Percentiles rank a stretch among this genome's conserved stretches.
Evolutionary conservation across 306 rosid genomes (phyloP).

Genomic region (Vigna unguiculata): DNA sequence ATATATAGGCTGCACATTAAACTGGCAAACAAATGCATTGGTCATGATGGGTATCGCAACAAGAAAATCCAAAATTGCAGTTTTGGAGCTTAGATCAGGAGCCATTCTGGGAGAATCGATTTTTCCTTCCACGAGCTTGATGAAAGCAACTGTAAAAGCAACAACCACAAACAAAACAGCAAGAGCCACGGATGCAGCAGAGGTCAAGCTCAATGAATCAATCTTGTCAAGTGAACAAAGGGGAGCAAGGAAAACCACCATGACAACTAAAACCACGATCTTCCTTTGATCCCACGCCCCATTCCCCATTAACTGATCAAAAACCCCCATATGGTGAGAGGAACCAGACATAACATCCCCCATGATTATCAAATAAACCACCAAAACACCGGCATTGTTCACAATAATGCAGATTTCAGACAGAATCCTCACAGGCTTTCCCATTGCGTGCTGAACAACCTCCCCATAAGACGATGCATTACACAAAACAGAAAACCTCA

Average conservation of each 20-base stretch:
- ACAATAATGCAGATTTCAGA: slow-evolving; percentile 81
- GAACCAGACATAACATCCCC: slow-evolving; percentile 99
- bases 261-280: slow-evolving; percentile 68
- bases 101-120: slow-evolving; percentile 72
- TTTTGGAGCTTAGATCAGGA: slow-evolving; percentile 82
- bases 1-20: slow-evolving; percentile 87
- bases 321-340: slow-evolving; percentile 79
- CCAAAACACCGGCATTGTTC: slow-evolving; percentile 86
- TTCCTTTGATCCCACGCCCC: slow-evolving; percentile 96
- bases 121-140: slow-evolving; percentile 77
- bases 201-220: slow-evolving; percentile 93
- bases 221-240: slow-evolving; percentile 92
- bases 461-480: slow-evolving; percentile 88
- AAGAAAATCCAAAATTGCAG: slow-evolving; percentile 84
- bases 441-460: slow-evolving; percentile 84
- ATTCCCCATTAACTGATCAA: slow-evolving; percentile 85
- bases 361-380: slow-evolving; percentile 93
- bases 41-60: slow-evolving; percentile 96
- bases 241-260: slow-evolving; percentile 83
- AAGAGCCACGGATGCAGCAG: slow-evolving; percentile 95
- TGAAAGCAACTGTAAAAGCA: slow-evolving; percentile 61
- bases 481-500: slow-evolving; percentile 68
- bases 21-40: slow-evolving; percentile 90
- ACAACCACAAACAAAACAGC: slow-evolving; percentile 84
- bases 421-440: slow-evolving; percentile 71